Evolutionary conservation across 805 yeast species (phyloP), one percentile per base, ranked within the genome.

Genomic region (Kuraishia ogatae): DNA sequence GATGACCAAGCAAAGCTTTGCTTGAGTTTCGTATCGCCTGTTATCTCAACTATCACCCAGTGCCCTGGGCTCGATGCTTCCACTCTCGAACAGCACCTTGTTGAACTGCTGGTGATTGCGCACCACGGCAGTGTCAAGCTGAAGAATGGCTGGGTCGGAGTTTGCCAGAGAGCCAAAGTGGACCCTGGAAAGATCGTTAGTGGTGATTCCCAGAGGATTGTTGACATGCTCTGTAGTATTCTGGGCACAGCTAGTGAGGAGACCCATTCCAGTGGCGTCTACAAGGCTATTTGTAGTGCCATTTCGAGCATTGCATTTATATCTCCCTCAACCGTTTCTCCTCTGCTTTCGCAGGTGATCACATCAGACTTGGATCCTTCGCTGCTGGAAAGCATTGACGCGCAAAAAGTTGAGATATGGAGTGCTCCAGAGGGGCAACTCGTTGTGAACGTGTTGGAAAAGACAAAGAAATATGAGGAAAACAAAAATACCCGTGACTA

Each of bases 401-500:
- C 66, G 1, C 73, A 77, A 13, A 81, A 84, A 48, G 64, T 87
- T 20, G 68, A 70, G 15, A 87, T 94, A 39, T 89, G 89, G 86
- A 75, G 71, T 50, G 85, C 86, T 10, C 66, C 74, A 0, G 96
- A 84, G 50, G 96, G 91, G 1, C 84, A 79, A 50, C 66, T 86
- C 54, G 94, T 87, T 1, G 69, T 83, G 20, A 83, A 89, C 63
- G 82, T 88, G 4, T 67, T 88, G 52, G 79, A 77, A 43, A 64
- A 67, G 39, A 62, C 66, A 13, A 64, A 64, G 26, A 71, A 71
- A 55, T 51, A 64, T 2, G 78, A 74, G 63, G 81, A 82, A 15
- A 81, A 82, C 64, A 89, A 87, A 66, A 89, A 89, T 65, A 73
- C 89, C 1, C 91, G 85, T 64, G 97, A 91, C 63, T 89, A 89